Evolutionary conservation across 2,329 filamentous ascomycete species (phyloP), one percentile per base, ranked within the genome.

Genomic region (Diaporthe humulicola): DNA sequence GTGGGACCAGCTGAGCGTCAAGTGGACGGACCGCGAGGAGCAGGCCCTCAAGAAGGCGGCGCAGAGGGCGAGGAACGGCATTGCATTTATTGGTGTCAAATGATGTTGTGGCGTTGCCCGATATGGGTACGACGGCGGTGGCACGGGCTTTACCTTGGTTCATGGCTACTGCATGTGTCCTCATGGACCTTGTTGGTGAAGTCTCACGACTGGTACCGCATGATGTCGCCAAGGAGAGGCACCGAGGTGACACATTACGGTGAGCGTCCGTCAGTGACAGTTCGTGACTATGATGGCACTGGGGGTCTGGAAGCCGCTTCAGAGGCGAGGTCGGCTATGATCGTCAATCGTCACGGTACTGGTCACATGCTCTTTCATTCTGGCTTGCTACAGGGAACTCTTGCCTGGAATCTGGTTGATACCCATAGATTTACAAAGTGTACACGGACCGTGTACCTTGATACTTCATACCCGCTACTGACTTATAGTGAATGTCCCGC

Each of bases 11-110:
- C 84, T 93, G 48, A 90, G 87, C 78, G 90, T 93, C 74, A 88
- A 90, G 82, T 94, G 92, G 92, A 93, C 91, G 14, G 92, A 93
- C 79, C 84, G 82, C 0, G 92, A 93, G 82, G 90, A 92, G 60
- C 90, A 93, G 84, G 89, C 87, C 50, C 84, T 93, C 77, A 89
- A 86, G 79, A 86, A 84, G 79, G 91, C 91, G 0, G 88, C 89
- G 25, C 85, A 85, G 70, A 84, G 84, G 61, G 92, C 92, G 12
- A 87, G 92, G 64, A 87, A 90, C 48, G 92, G 92, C 2, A 86
- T 94, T 67, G 92, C 89, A 0, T 93, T 94, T 79, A 84, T 94
- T 69, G 86, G 86, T 1, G 90, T 94, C 17, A 94, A 93, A 82
- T 93, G 61, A 73, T 3, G 38, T 56, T 22, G n/a, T 30, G 33